A percentile compares a stretch with the other conserved stretches of the same genome.
These are phyloP conservation scores for Pythium pyrilobum DNA, from an alignment of 352 stramenopile species.

Conservation along the genomic window DNA sequence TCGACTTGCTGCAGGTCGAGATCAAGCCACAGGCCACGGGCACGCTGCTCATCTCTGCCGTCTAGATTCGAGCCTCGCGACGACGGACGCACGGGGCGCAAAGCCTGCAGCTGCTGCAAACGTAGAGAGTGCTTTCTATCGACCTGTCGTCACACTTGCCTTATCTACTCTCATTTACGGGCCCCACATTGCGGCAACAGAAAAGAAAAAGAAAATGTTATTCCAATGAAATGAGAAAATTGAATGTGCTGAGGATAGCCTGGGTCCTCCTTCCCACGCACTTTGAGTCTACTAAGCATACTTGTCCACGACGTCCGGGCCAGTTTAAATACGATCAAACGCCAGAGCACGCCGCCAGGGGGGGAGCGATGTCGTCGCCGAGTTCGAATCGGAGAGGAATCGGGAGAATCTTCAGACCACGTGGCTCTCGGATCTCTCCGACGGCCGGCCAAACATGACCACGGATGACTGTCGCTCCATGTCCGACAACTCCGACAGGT, in stretches of 20 bases:
- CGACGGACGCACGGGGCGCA: too few species aligned
- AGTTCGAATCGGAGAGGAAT: too few species aligned
- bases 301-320: too few species aligned
- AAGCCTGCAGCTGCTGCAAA: too few species aligned
- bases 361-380: not conserved
- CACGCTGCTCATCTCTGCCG: constrained; percentile 38
- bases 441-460: constrained; percentile 60
- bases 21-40: constrained; percentile 32
- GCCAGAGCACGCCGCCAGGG: not conserved
- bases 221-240: not conserved
- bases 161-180: too few species aligned
- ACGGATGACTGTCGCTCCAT: constrained; percentile 47
- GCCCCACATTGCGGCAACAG: not conserved
- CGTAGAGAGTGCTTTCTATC: too few species aligned
- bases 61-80: constrained; percentile 17
- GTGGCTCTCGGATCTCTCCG: constrained; percentile 8
- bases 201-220: not conserved
- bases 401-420: constrained; percentile 15
- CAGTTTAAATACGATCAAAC: constrained; percentile 6
- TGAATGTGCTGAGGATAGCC: too few species aligned
- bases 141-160: too few species aligned
- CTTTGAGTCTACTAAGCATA: too few species aligned
- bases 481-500: constrained; percentile 54
- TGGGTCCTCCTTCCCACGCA: too few species aligned
- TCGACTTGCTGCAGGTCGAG: constrained; percentile 58